Base-by-base conservation (phyloP, 225 moss, liverwort and hornwort species). In the Asterella californica region DNA sequence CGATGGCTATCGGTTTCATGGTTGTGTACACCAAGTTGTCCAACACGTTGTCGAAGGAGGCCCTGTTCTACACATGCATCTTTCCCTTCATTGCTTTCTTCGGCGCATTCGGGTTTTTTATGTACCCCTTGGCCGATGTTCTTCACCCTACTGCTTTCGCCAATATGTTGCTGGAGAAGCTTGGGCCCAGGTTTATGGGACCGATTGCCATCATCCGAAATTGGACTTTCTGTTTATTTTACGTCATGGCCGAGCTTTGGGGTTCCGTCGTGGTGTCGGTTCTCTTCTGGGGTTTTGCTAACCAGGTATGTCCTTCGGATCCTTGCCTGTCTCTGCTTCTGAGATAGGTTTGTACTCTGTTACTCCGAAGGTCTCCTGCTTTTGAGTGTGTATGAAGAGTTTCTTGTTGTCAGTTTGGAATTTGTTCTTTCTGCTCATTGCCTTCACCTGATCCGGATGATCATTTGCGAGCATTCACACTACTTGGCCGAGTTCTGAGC, bases 181-280 rank as follows among this genome's bases (percentile, higher is more conserved):
- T 95, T 76, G 99, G 99, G 1, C 14, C 91, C 8, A 88, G 95
- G 57, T 99, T 99, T 70, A 42, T 99, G 87, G 99, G 99, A 15
- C 99, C 99, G 59, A 92, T 99, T 77, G 99, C 99, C 76, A 99
- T 99, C 74, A 85, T 99, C 60, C 88, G 99, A 48, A 99, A 95
- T 87, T 99, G 99, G 99, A 91, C 99, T 25, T 99, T 99, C 82
- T 93, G 93, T 83, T 86, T 99, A 24, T 99, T 99, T 30, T 99
- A 99, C 84, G 99, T 99, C 83, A 99, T 99, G 99, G 99, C 99
- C 36, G 99, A 99, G 90, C 92, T 99, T 18, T 99, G 99, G 99
- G 95, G 99, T 59, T 95, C 95, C 77, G 99, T 99, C 29, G 99
- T 99, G 65, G 99, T 99, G 36, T 99, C 99, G 9, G 99, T 99